These are phyloP conservation scores for Takashimella koratensis DNA, from an alignment of 1,284 basidiomycete genomes.

Conservation along the genomic window DNA sequence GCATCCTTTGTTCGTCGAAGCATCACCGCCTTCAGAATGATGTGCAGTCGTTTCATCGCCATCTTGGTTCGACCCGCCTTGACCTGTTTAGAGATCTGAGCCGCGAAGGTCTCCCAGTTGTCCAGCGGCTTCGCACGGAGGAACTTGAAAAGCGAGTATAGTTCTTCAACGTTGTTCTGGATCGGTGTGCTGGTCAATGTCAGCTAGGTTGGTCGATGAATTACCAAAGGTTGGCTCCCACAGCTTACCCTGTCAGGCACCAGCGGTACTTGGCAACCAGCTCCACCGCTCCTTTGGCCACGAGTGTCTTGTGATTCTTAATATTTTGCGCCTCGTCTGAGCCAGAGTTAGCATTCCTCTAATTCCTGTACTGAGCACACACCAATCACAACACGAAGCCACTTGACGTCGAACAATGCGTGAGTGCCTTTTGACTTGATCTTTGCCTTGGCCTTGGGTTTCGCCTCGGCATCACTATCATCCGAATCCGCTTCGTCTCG, in stretches of 20 bases:
- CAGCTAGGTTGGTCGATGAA: neutral
- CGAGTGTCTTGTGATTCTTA: conserved; percentile 84
- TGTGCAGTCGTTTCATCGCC: conserved; percentile 80
- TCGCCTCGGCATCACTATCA: conserved; percentile 47
- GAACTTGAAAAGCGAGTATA: conserved; percentile 87
- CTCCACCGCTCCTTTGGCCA: conserved; percentile 73
- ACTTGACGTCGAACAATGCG: conserved; percentile 74
- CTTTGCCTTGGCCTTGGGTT: conserved; percentile 41
- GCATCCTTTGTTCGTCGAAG: conserved; percentile 83
- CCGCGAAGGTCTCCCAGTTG: conserved; percentile 72
- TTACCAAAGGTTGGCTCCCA: neutral
- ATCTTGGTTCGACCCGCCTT: conserved; percentile 64
- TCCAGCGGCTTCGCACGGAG: conserved; percentile 78
- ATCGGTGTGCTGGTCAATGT: conserved; percentile 64
- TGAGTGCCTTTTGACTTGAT: conserved; percentile 53
- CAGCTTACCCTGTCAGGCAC: conserved; percentile 67
- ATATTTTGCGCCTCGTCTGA: conserved; percentile 95
- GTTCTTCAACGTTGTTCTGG: conserved; percentile 87
- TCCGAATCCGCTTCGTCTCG: conserved; percentile 49
- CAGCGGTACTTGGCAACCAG: conserved; percentile 76
- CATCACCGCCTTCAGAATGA: conserved; percentile 83
- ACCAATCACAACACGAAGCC: conserved; percentile 85
- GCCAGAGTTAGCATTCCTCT: neutral
- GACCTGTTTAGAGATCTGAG: conserved; percentile 73
- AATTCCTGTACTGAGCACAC: conserved; percentile 11